Percentiles rank a stretch among this genome's conserved stretches.
phyloP scores from a whole-genome alignment of 345 rosid species.

The Cardamine chenopodiifolia region DNA sequence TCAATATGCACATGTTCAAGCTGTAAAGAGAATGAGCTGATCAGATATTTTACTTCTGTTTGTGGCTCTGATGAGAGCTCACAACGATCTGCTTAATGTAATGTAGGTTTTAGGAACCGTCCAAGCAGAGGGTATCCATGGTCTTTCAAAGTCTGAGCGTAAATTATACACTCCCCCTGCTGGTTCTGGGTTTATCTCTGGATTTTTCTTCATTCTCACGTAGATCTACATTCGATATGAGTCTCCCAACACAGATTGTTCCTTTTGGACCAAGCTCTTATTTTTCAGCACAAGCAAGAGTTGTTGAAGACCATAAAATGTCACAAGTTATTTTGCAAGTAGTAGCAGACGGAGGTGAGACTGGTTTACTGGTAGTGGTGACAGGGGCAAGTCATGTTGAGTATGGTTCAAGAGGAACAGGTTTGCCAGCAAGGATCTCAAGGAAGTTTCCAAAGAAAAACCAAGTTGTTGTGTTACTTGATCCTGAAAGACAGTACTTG shows the following conservation, averaged over 20 bases:
- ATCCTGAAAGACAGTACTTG: slow-evolving; percentile 85
- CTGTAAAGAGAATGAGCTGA: not conserved
- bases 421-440: slow-evolving; percentile 86
- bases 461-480: slow-evolving; percentile 81
- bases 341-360: slow-evolving; percentile 56
- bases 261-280: slow-evolving; percentile 93
- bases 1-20: slow-evolving; percentile 24
- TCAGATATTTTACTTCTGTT: not conserved
- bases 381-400: slow-evolving; percentile 82
- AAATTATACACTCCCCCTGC: slow-evolving; percentile 84
- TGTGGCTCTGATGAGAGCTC: slow-evolving; percentile 9
- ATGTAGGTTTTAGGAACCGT: slow-evolving; percentile 80
- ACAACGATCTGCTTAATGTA: slow-evolving; percentile 26
- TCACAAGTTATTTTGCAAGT: slow-evolving; percentile 73
- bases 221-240: slow-evolving; percentile 57
- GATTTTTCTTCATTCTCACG: slow-evolving; percentile 75
- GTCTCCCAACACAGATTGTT: slow-evolving; percentile 52
- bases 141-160: slow-evolving; percentile 81
- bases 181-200: slow-evolving; percentile 91
- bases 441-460: slow-evolving; percentile 83
- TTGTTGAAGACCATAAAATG: slow-evolving; percentile 86
- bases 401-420: slow-evolving; percentile 85
- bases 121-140: slow-evolving; percentile 87
- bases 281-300: slow-evolving; percentile 84
- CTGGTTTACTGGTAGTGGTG: slow-evolving; percentile 75